Conservation (phyloP, 2,329 filamentous ascomycete genomes). For the Fusarium sp. region DNA sequence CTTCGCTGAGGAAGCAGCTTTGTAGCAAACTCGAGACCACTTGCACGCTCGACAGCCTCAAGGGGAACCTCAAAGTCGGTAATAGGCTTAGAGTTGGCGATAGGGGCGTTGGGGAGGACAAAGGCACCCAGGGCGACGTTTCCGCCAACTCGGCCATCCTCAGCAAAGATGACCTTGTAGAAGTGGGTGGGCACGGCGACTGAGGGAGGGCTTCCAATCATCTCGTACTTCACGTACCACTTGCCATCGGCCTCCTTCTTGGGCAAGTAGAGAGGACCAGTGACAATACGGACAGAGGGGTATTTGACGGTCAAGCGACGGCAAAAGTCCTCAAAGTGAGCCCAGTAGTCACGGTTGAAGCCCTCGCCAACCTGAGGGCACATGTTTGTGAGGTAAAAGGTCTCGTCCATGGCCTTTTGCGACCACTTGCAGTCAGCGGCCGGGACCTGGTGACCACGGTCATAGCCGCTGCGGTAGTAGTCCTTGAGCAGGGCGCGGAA, state of each 20-base stretch:
- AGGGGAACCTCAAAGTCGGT: constrained; percentile 94
- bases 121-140: constrained; percentile 93
- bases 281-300: constrained; percentile 90
- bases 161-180: constrained; percentile 98
- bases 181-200: constrained; percentile 98
- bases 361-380: constrained; percentile 98
- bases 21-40: constrained; percentile 88
- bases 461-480: constrained; percentile 95
- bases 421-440: constrained; percentile 97
- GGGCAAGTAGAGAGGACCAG: constrained; percentile 92
- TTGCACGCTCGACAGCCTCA: constrained; percentile 91
- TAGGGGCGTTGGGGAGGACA: constrained; percentile 91
- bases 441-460: constrained; percentile 96
- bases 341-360: constrained; percentile 99
- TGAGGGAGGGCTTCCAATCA: constrained; percentile 92
- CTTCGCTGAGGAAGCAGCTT: constrained; percentile 80
- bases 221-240: constrained; percentile 95
- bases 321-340: constrained; percentile 98
- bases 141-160: constrained; percentile 78
- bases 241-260: constrained; percentile 85
- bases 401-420: constrained; percentile 93
- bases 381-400: constrained; percentile 95
- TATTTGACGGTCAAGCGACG: constrained; percentile 83
- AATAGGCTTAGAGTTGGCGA: constrained; percentile 88
- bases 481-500: constrained; percentile 93